These are phyloP conservation scores for Tuber magnatum DNA, from an alignment of 495 filamentous ascomycete species.

Conservation along the genomic window DNA sequence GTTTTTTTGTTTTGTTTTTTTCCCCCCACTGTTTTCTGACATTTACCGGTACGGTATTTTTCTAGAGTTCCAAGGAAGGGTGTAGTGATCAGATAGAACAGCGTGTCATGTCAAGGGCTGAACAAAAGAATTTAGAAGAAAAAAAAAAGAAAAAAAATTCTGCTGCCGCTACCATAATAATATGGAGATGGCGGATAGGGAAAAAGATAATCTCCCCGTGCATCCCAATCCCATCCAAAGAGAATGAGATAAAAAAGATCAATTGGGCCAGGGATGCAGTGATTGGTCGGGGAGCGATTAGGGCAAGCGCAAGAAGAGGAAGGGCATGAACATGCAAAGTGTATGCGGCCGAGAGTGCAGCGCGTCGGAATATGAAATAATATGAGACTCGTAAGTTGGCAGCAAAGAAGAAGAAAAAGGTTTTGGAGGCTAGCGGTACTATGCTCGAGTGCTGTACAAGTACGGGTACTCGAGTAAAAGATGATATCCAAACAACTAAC, in stretches of 20 bases:
- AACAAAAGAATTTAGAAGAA: conserved; percentile 5
- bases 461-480: no score
- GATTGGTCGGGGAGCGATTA: conserved; percentile 10
- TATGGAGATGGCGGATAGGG: conserved; percentile 10
- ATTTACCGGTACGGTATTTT: no score
- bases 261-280: conserved; percentile 1
- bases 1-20: conserved; percentile 1
- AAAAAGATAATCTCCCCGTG: conserved; percentile 6
- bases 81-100: conserved; percentile 6
- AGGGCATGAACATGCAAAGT: background rate
- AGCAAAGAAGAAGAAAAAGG: background rate
- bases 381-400: conserved; percentile 1
- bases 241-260: conserved; percentile 17
- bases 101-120: conserved; percentile 4
- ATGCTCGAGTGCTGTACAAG: no score
- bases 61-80: background rate
- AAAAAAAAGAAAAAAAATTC: background rate
- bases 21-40: background rate
- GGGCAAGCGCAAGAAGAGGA: conserved; percentile 7
- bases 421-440: background rate
- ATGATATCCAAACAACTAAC: no score
- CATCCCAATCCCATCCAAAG: background rate
- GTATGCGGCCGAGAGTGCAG: conserved; percentile 10
- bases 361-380: conserved; percentile 14
- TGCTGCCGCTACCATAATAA: background rate